phyloP scores from a whole-genome alignment of 768 basidiomycete species.

The Trametes punicea region DNA sequence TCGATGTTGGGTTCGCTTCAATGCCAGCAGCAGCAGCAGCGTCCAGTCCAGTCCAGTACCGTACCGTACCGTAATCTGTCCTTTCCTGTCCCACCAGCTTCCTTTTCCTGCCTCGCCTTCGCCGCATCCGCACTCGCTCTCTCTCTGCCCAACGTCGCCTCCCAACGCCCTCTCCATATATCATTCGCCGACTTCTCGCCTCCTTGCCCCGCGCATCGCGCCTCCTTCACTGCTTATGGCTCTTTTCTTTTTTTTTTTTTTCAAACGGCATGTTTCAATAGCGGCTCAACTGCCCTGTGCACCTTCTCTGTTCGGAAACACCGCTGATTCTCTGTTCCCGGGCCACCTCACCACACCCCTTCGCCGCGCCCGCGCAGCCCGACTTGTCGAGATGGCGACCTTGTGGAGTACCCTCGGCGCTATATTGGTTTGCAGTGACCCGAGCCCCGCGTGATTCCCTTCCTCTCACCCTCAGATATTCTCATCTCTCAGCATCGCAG shows the following conservation, averaged over 20 bases:
- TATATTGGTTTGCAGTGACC: neutral
- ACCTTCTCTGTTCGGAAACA: neutral
- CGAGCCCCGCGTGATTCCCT: too few relatives aligned
- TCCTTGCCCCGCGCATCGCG: neutral
- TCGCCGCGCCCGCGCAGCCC: neutral
- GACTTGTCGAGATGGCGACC: constrained; percentile 13
- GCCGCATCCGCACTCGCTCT: neutral
- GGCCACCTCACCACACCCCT: neutral
- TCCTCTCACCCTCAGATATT: neutral
- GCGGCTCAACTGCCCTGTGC: too few relatives aligned
- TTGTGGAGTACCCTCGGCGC: neutral
- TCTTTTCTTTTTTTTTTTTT: neutral
- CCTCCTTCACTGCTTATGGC: neutral
- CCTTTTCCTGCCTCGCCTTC: neutral
- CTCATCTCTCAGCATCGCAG: constrained; percentile 6
- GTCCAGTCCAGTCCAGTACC: neutral
- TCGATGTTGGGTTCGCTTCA: neutral
- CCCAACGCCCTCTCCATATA: neutral
- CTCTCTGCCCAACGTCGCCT: neutral
- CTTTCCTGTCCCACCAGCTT: neutral
- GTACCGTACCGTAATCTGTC: neutral
- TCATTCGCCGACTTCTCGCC: neutral
- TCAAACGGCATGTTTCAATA: too few relatives aligned
- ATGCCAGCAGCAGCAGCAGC: too few relatives aligned
- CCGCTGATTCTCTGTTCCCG: neutral